These are phyloP conservation scores for Lentinula detonsa DNA, from an alignment of 768 basidiomycete genomes.

Conservation along the genomic window DNA sequence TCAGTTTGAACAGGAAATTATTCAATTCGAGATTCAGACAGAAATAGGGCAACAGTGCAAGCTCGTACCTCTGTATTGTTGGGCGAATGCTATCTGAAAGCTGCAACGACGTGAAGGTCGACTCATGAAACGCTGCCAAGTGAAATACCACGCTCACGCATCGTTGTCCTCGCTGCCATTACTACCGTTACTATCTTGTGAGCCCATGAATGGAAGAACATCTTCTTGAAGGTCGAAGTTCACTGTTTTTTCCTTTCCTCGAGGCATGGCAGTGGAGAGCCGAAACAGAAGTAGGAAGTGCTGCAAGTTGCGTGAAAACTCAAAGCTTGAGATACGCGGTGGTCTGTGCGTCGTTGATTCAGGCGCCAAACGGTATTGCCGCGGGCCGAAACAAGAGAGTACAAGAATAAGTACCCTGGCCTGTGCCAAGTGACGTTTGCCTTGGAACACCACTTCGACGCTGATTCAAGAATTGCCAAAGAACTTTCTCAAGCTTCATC, in stretches of 20 bases:
- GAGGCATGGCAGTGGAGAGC: background rate
- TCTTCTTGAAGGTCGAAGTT: background rate
- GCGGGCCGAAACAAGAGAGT: background rate
- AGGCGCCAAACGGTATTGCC: background rate
- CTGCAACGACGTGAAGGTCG: background rate
- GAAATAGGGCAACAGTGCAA: background rate
- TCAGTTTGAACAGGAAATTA: background rate
- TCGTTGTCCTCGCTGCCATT: background rate
- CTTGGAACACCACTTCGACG: background rate
- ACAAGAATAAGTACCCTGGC: background rate
- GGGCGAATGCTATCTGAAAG: background rate
- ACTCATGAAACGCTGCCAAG: background rate
- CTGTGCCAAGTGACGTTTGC: background rate
- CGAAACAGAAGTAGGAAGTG: background rate
- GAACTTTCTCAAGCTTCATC: background rate
- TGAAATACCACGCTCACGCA: background rate
- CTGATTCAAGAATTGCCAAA: background rate
- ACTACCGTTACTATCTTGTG: conserved; percentile 3
- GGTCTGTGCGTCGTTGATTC: background rate
- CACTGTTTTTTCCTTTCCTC: background rate
- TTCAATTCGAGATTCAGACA: background rate
- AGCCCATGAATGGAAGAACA: background rate
- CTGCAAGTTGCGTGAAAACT: background rate
- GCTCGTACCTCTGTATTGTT: background rate
- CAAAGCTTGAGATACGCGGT: background rate